Conservation (phyloP, 164 flowering plant species). For the Berberis thunbergii region DNA sequence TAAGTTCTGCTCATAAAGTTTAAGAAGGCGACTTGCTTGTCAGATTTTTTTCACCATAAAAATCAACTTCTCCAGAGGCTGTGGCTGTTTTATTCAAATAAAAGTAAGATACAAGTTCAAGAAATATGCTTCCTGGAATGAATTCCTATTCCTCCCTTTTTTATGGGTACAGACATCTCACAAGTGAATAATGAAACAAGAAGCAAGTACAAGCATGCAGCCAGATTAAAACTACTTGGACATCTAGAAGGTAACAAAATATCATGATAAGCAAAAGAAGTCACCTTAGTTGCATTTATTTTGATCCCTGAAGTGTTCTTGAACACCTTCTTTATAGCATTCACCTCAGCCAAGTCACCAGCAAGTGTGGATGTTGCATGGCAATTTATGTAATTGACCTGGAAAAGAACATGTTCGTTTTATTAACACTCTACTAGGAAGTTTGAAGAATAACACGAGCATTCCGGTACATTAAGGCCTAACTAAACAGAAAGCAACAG, state of each 20-base stretch:
- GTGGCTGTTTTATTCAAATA: too few species aligned
- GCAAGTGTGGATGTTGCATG: constrained; percentile 93
- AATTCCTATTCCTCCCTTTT: too few species aligned
- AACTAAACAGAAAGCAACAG: not conserved
- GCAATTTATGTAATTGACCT: constrained; percentile 96
- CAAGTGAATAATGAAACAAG: too few species aligned
- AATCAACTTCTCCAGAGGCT: too few species aligned
- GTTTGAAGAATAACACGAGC: not conserved
- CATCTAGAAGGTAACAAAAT: not conserved
- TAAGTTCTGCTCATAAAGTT: not conserved
- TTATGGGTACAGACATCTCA: too few species aligned
- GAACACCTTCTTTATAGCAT: constrained; percentile 91
- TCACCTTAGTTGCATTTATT: constrained; percentile 89
- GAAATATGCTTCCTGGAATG: too few species aligned
- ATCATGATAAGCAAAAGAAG: not conserved
- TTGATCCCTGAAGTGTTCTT: constrained; percentile 72
- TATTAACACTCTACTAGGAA: not conserved
- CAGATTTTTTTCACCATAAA: too few species aligned
- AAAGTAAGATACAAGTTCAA: too few species aligned
- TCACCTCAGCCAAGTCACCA: constrained; percentile 94
- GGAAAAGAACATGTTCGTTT: constrained; percentile 9
- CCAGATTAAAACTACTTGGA: too few species aligned
- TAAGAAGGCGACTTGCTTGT: too few species aligned
- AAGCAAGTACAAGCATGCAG: too few species aligned
- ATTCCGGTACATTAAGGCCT: not conserved